These are phyloP conservation scores for Chalaropsis ovoidea DNA, from an alignment of 2,329 filamentous ascomycete genomes.

Conservation along the genomic window DNA sequence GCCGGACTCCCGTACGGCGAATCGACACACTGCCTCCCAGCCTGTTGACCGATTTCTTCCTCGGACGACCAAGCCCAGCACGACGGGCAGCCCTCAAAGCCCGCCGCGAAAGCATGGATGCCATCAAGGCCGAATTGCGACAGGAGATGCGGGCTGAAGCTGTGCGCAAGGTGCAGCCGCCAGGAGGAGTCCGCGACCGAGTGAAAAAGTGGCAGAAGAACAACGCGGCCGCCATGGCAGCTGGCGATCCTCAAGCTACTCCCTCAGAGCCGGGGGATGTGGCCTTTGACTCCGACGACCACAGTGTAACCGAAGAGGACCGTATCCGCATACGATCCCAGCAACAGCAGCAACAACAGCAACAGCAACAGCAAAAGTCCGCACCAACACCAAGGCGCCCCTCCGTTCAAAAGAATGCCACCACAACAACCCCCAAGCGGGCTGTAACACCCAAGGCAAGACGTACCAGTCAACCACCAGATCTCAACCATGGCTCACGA, in stretches of 20 bases:
- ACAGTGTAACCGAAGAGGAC: conserved; percentile 53
- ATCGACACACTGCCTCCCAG: conserved; percentile 38
- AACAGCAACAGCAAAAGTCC: conserved; percentile 33
- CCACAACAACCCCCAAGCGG: conserved; percentile 28
- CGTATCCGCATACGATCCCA: conserved; percentile 46
- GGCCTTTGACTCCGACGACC: conserved; percentile 48
- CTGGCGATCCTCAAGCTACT: conserved; percentile 42
- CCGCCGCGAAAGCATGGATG: conserved; percentile 49
- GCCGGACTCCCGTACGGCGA: conserved; percentile 35
- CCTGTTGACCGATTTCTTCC: conserved; percentile 47
- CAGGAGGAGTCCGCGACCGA: conserved; percentile 61
- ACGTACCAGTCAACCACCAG: conserved; percentile 1
- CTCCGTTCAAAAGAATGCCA: conserved; percentile 26
- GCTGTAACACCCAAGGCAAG: conserved; percentile 11
- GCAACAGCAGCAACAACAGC: too few species aligned
- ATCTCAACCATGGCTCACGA: conserved; percentile 22
- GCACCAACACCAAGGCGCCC: conserved; percentile 28
- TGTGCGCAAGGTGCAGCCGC: conserved; percentile 51
- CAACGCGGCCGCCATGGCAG: conserved; percentile 54
- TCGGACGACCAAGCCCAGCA: conserved; percentile 47
- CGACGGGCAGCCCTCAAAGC: conserved; percentile 43
- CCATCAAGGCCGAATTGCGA: conserved; percentile 44
- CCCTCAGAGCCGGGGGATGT: conserved; percentile 53
- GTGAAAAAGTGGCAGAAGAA: conserved; percentile 78
- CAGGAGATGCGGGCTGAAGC: conserved; percentile 35